Evolutionary conservation across 352 stramenopile genomes (phyloP).

Genomic region (Pythium myriotylum): DNA sequence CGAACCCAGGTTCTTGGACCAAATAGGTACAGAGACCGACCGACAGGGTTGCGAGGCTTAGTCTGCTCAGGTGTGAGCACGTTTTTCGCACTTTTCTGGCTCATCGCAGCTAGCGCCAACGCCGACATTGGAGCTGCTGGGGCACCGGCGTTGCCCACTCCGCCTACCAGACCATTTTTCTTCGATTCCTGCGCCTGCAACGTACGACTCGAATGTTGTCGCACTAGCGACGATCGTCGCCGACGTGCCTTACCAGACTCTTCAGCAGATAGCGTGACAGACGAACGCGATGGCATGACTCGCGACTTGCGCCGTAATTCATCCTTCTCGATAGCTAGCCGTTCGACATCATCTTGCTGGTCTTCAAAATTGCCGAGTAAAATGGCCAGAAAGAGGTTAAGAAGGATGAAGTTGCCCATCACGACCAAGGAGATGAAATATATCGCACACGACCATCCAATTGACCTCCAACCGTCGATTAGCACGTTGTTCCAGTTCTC

Average conservation of each 20-base stretch:
- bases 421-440: slow-evolving; percentile 90
- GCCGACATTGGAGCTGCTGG: slow-evolving; percentile 23
- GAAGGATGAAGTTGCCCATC: slow-evolving; percentile 88
- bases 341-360: slow-evolving; percentile 51
- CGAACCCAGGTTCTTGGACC: slow-evolving; percentile 35
- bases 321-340: slow-evolving; percentile 36
- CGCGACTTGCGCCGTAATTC: slow-evolving; percentile 43
- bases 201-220: not conserved
- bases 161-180: not conserved
- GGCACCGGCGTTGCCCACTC: not conserved
- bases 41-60: slow-evolving; percentile 22
- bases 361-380: slow-evolving; percentile 90
- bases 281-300: slow-evolving; percentile 22
- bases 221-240: slow-evolving; percentile 2
- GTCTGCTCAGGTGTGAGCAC: slow-evolving; percentile 7
- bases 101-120: slow-evolving; percentile 27
- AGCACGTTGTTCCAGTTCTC: slow-evolving; percentile 94
- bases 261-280: not conserved
- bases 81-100: slow-evolving; percentile 25
- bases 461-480: slow-evolving; percentile 84
- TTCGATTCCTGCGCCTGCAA: slow-evolving; percentile 1
- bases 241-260: not conserved
- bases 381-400: slow-evolving; percentile 94
- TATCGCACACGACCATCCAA: slow-evolving; percentile 50
- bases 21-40: slow-evolving; percentile 39